Conservation (phyloP, 495 filamentous ascomycete genomes). For the Penicillium alfredii region DNA sequence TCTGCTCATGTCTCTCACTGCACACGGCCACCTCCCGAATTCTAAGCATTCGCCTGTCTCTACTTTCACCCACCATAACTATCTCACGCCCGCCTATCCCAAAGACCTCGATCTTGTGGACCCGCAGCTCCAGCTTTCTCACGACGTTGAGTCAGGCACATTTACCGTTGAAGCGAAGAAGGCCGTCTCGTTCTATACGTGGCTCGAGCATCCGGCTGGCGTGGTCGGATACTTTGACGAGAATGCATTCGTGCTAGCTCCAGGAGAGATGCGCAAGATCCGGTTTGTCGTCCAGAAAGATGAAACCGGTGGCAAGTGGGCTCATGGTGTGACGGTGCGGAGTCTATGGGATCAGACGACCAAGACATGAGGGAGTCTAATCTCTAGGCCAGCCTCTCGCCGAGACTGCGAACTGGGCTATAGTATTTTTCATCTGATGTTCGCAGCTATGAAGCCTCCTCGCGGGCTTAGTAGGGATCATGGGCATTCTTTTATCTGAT, state of each 20-base stretch:
- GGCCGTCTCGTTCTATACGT: constrained; percentile 60
- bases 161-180: constrained; percentile 54
- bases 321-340: constrained; percentile 47
- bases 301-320: constrained; percentile 45
- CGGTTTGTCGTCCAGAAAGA: constrained; percentile 46
- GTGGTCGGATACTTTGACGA: constrained; percentile 55
- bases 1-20: constrained; percentile 50
- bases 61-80: constrained; percentile 51
- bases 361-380: constrained; percentile 2
- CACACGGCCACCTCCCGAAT: constrained; percentile 50
- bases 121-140: constrained; percentile 45
- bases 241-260: constrained; percentile 54
- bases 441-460: no score
- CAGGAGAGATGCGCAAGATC: constrained; percentile 47
- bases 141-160: constrained; percentile 26
- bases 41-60: constrained; percentile 25
- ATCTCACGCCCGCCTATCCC: constrained; percentile 49
- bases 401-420: no score
- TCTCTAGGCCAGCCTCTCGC: no score
- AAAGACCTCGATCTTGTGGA: constrained; percentile 50
- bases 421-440: no score
- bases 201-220: constrained; percentile 56
- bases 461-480: no score
- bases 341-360: constrained; percentile 63
- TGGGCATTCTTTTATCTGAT: no score